These are phyloP conservation scores for Emmonsiellopsis sp. DNA, from an alignment of 2,329 filamentous ascomycete species.

Conservation along the genomic window DNA sequence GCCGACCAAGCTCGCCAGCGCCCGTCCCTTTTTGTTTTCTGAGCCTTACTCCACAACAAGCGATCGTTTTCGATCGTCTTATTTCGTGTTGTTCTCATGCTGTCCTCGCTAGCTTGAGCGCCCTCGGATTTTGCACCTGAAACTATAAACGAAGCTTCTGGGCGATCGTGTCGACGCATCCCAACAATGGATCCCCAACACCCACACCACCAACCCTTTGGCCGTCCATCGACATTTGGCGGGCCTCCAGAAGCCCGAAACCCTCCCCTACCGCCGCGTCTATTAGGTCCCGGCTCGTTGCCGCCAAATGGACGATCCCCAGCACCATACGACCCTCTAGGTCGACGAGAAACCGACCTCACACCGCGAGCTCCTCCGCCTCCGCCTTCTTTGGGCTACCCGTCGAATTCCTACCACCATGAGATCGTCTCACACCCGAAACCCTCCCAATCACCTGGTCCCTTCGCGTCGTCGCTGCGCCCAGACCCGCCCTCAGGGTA, in stretches of 20 bases:
- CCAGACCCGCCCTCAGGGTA: constrained; percentile 14
- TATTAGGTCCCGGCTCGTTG: constrained; percentile 12
- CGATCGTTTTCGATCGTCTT: background rate
- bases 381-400: constrained; percentile 7
- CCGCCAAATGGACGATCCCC: constrained; percentile 15
- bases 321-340: constrained; percentile 12
- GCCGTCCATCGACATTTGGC: constrained; percentile 23
- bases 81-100: background rate
- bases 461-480: constrained; percentile 15
- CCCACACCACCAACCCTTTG: constrained; percentile 19
- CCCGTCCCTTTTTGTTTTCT: background rate
- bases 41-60: background rate
- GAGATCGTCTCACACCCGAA: constrained; percentile 11
- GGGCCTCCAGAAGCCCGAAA: constrained; percentile 21
- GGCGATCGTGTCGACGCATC: background rate
- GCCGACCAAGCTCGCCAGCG: background rate
- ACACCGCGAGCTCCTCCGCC: constrained; percentile 6
- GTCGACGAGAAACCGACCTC: constrained; percentile 14
- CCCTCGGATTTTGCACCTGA: background rate
- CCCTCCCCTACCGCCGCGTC: constrained; percentile 16
- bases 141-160: background rate
- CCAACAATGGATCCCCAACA: constrained; percentile 20
- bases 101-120: background rate
- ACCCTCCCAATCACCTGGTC: constrained; percentile 8
- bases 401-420: constrained; percentile 12